Conservation (phyloP, 495 filamentous ascomycete genomes). For the Astrothelium macrocarpum region DNA sequence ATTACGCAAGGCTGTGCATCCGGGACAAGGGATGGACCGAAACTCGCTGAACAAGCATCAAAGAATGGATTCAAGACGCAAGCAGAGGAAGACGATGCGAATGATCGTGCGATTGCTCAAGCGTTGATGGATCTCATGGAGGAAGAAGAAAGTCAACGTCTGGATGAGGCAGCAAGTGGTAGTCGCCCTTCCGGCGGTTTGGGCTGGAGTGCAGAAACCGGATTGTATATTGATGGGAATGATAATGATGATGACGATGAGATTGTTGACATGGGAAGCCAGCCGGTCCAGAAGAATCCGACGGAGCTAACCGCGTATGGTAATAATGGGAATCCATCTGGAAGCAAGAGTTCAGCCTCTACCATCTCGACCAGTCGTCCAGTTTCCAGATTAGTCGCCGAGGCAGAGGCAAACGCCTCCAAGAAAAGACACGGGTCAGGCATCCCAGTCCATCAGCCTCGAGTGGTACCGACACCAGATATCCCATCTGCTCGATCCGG, state of each 20-base stretch:
- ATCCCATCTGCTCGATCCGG: neutral
- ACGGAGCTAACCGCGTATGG: neutral
- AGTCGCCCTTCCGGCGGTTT: slow-evolving; percentile 23
- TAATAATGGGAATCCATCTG: neutral
- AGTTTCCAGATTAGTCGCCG: neutral
- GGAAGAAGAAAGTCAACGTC: slow-evolving; percentile 67
- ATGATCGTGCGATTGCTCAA: slow-evolving; percentile 79
- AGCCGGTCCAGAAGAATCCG: neutral
- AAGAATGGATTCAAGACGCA: slow-evolving; percentile 69
- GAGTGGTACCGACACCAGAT: neutral
- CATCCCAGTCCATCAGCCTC: neutral
- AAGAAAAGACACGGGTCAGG: neutral
- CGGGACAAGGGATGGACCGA: slow-evolving; percentile 51
- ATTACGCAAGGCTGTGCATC: slow-evolving; percentile 65
- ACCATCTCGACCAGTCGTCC: neutral
- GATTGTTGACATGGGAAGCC: neutral
- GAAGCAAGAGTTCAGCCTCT: neutral
- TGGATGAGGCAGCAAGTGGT: slow-evolving; percentile 44
- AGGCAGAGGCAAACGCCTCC: neutral
- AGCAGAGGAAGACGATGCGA: slow-evolving; percentile 81
- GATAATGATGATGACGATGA: neutral
- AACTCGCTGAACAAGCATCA: slow-evolving; percentile 56
- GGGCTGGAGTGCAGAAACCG: slow-evolving; percentile 35
- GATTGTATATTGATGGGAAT: slow-evolving; percentile 28
- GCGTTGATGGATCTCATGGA: slow-evolving; percentile 82